Evolutionary conservation across 192 early-diverging fungal genomes (phyloP), one percentile per base, ranked within the genome.

Genomic region (Coemansia sp.): DNA sequence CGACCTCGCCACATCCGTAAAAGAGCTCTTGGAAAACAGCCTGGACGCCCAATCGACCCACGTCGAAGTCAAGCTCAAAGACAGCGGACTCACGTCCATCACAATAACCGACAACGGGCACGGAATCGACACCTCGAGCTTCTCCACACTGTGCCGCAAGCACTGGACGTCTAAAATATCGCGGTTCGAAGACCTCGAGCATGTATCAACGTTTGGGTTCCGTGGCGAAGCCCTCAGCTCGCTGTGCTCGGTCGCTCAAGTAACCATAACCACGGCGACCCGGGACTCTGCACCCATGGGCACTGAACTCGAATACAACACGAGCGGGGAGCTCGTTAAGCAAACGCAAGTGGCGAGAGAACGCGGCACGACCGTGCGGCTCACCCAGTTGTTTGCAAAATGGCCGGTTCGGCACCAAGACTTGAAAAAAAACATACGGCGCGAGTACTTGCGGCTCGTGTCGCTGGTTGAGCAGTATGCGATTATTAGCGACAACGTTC

Each of bases 21-120:
- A 99, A 81, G 97, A 99, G 70, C 83, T 99, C 6, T 70, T 99
- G 26, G 97, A 99, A 64, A 99, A 99, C 74, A 86, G 87, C 46
- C 66, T 98, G 5, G 97, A 99, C 65, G 93, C 97, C 0, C 81
- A 86, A 0, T 86, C 97, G 3, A 92, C 92, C 0, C 55, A 74
- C 5, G 84, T 99, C 72, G 94, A 94, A 36, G 84, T 99, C 36
- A 79, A 84, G 23, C 82, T 98, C 56, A 89, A 88, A 56, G 88
- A 95, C 51, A 76, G 84, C 76, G 96, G 92, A 0, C 71, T 92
- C 10, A 87, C 86, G 5, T 71, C 74, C 11, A 81, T 98, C 31
- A 85, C 86, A 11, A 91, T 98, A 5, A 73, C 79, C 17, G 96
- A 98, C 68, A 95, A 98, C 80, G 97, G 97, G 1, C 62, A 71